These are phyloP conservation scores for Ophiocordyceps sinensis DNA, from an alignment of 2,329 filamentous ascomycete genomes.

Conservation along the genomic window DNA sequence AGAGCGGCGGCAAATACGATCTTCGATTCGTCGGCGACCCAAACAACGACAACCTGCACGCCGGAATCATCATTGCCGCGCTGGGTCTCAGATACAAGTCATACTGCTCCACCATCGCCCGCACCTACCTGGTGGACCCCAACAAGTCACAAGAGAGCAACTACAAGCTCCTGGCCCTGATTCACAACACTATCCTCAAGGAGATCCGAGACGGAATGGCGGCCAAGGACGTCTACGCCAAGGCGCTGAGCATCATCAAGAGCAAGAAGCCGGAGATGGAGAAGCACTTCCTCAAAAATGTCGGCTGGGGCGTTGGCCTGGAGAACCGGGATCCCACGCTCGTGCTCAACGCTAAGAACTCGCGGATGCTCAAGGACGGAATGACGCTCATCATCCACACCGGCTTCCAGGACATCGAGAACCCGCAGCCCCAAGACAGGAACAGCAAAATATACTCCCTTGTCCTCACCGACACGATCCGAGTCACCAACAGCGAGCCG, in stretches of 20 bases:
- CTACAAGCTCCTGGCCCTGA: constrained; percentile 73
- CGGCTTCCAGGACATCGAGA: constrained; percentile 79
- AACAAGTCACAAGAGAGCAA: constrained; percentile 91
- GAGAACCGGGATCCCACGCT: constrained; percentile 78
- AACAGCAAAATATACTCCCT: constrained; percentile 81
- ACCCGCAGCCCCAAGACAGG: constrained; percentile 77
- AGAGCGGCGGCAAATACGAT: constrained; percentile 93
- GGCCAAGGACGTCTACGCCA: constrained; percentile 83
- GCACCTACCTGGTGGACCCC: constrained; percentile 92
- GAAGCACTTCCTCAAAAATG: constrained; percentile 85
- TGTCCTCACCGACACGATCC: constrained; percentile 83
- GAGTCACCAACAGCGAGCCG: constrained; percentile 64
- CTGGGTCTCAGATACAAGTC: constrained; percentile 92
- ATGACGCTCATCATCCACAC: constrained; percentile 93
- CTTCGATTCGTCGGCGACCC: constrained; percentile 65
- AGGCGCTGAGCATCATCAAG: constrained; percentile 66
- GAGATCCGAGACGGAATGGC: constrained; percentile 75
- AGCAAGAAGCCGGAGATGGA: constrained; percentile 90
- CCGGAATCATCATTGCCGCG: constrained; percentile 84
- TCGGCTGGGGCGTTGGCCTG: constrained; percentile 84
- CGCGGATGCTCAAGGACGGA: constrained; percentile 72
- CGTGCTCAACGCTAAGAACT: constrained; percentile 76
- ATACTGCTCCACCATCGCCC: constrained; percentile 81
- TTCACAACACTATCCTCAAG: constrained; percentile 84
- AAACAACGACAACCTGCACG: constrained; percentile 70